These are phyloP conservation scores for Anethum foeniculum DNA, from an alignment of 140 eudicot genomes.

Conservation along the genomic window DNA sequence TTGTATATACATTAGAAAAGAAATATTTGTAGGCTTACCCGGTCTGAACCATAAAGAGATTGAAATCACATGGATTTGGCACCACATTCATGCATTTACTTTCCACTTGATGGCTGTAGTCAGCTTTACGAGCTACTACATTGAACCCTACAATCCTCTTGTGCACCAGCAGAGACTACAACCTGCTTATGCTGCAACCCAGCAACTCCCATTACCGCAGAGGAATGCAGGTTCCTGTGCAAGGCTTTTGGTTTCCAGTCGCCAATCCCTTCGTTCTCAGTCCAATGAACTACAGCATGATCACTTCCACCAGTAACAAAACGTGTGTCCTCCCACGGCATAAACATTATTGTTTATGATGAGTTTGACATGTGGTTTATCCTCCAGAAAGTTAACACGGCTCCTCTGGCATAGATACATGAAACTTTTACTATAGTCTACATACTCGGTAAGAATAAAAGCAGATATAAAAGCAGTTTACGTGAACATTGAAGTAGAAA, in stretches of 20 bases:
- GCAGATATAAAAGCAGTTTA: neutral
- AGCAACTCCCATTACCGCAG: slow-evolving; percentile 97
- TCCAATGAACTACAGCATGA: slow-evolving; percentile 77
- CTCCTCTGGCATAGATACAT: slow-evolving; percentile 19
- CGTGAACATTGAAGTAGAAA: neutral
- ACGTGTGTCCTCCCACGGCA: slow-evolving; percentile 46
- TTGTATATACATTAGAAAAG: neutral
- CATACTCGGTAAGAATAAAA: neutral
- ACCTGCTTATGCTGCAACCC: slow-evolving; percentile 78
- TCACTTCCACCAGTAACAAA: slow-evolving; percentile 74
- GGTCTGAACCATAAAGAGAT: slow-evolving; percentile 96
- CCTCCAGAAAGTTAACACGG: slow-evolving; percentile 41
- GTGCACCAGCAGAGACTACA: slow-evolving; percentile 77
- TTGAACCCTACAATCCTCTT: slow-evolving; percentile 81
- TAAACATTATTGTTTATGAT: slow-evolving; percentile 55
- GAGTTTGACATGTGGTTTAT: slow-evolving; percentile 58
- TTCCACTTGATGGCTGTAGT: slow-evolving; percentile 78
- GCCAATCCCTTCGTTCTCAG: slow-evolving; percentile 44
- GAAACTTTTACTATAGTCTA: neutral
- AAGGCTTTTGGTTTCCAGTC: slow-evolving; percentile 67
- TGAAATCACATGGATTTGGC: slow-evolving; percentile 87
- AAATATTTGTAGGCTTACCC: slow-evolving; percentile 36
- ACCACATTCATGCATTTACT: slow-evolving; percentile 93
- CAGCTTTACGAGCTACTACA: slow-evolving; percentile 52
- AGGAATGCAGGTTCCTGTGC: slow-evolving; percentile 71